Conservation (phyloP, 331 rosid species). For the Erythrophleum ivorense region DNA sequence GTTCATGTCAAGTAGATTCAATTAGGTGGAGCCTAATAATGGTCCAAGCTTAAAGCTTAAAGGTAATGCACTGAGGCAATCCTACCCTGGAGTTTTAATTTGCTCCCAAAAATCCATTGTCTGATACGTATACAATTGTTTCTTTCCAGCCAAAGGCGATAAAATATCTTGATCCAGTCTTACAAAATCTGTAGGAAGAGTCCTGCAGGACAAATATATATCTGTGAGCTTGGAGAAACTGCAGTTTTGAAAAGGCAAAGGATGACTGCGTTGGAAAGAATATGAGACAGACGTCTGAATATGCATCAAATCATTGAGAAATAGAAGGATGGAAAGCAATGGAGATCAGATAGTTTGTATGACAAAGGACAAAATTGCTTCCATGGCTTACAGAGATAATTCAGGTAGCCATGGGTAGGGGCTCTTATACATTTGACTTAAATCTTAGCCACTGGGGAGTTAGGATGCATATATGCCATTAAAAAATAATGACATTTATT, state of each 20-base stretch:
- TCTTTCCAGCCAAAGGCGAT: slow-evolving; percentile 95
- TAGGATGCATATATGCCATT: background rate
- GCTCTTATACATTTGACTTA: background rate
- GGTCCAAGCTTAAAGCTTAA: slow-evolving; percentile 30
- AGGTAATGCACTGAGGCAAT: slow-evolving; percentile 13
- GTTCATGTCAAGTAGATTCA: slow-evolving; percentile 40
- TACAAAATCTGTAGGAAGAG: slow-evolving; percentile 68
- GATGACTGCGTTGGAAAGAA: slow-evolving; percentile 25
- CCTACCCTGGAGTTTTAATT: slow-evolving; percentile 93
- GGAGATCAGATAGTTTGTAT: slow-evolving; percentile 13
- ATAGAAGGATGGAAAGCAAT: slow-evolving; percentile 4
- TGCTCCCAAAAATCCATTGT: slow-evolving; percentile 96
- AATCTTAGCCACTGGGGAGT: slow-evolving; percentile 28
- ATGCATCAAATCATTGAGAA: slow-evolving; percentile 12
- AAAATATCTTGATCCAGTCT: slow-evolving; percentile 97
- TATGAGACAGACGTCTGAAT: background rate
- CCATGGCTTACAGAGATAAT: slow-evolving; percentile 11
- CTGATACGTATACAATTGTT: slow-evolving; percentile 82
- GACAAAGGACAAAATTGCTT: background rate
- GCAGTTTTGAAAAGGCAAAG: slow-evolving; percentile 24
- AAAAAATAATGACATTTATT: background rate
- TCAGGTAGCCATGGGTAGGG: slow-evolving; percentile 8
- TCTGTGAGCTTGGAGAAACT: slow-evolving; percentile 22
- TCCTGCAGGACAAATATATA: slow-evolving; percentile 51
- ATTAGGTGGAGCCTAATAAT: slow-evolving; percentile 17